Base-by-base conservation (phyloP, 2,329 filamentous ascomycete species). In the Diaporthe helianthi region DNA sequence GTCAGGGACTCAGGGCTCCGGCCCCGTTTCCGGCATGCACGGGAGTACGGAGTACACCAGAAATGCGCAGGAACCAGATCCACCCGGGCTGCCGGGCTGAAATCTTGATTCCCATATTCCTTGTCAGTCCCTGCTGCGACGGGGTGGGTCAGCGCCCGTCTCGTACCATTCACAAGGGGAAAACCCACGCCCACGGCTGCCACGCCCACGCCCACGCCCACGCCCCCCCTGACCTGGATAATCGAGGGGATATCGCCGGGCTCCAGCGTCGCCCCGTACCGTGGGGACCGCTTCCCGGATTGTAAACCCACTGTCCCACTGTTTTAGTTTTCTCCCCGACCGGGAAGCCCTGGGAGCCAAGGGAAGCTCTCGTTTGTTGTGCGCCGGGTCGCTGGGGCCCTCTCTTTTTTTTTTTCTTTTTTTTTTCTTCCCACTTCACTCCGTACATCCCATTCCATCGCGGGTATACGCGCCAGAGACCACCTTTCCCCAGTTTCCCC, bases 381-480 rank as follows among this genome's bases (percentile, higher is more conserved):
- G 55, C 38, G n/a, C 36, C 53, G 44, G 44, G 44, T 26, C 63
- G 41, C n/a, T 47, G 26, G 36, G 53, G 15, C 51, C 38, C 36
- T 36, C 29, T 22, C 52, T 19, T n/a, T 44, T 9, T n/a, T 51
- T 26, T 22, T 5, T 36, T 26, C n/a, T n/a, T n/a, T n/a, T n/a
- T n/a, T n/a, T n/a, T n/a, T n/a, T n/a, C n/a, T n/a, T n/a, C n/a
- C n/a, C n/a, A n/a, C n/a, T n/a, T n/a, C n/a, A n/a, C n/a, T n/a
- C n/a, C n/a, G n/a, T 65, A n/a, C n/a, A 44, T 58, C 22, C 54
- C 53, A 31, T 44, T 49, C 51, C 69, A 41, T 31, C 47, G 53
- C 66, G 49, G 69, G 49, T 67, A 65, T 61, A 47, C 67, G 65
- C 54, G 58, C 69, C 55, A 60, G 24, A 33, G 38, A 36, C 54